A percentile compares a stretch with the other conserved stretches of the same genome.
phyloP scores from a whole-genome alignment of 371 early-diverging fungal species.

The Mycotypha africana region DNA sequence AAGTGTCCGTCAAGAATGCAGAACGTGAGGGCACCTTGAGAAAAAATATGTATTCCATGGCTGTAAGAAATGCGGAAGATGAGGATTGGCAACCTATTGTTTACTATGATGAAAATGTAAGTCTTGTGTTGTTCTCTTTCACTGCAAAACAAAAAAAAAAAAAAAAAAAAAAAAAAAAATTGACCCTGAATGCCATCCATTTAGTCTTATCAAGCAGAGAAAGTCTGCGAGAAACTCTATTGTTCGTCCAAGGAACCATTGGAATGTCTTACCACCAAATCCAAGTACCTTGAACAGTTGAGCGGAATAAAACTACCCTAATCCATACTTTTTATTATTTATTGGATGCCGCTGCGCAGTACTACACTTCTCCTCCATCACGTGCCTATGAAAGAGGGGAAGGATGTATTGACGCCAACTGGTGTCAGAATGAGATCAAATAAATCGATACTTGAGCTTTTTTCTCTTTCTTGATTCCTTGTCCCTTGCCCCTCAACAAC shows the following conservation, averaged over 20 bases:
- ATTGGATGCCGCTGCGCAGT: too few species aligned
- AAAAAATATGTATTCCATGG: constrained; percentile 53
- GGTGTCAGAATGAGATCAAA: too few species aligned
- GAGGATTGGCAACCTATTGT: constrained; percentile 74
- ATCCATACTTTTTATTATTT: too few species aligned
- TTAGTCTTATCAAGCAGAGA: constrained; percentile 38
- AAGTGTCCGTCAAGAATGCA: constrained; percentile 53
- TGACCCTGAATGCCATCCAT: neutral
- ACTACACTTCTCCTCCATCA: too few species aligned
- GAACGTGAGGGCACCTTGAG: constrained; percentile 47
- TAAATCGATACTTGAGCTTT: too few species aligned
- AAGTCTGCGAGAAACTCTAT: constrained; percentile 42
- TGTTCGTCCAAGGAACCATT: constrained; percentile 31
- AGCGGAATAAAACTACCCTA: constrained; percentile 9
- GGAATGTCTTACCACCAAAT: constrained; percentile 30
- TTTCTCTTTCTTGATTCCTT: too few species aligned
- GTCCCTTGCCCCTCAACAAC: too few species aligned
- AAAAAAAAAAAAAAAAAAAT: neutral
- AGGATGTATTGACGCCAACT: too few species aligned
- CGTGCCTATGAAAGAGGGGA: too few species aligned
- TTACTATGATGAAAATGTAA: constrained; percentile 62
- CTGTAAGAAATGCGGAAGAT: constrained; percentile 62
- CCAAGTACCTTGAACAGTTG: constrained; percentile 35
- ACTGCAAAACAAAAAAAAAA: too few species aligned
- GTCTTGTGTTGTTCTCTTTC: constrained; percentile 11